Conservation (phyloP, 2,329 filamentous ascomycete species). For the Leptographium flavum region DNA sequence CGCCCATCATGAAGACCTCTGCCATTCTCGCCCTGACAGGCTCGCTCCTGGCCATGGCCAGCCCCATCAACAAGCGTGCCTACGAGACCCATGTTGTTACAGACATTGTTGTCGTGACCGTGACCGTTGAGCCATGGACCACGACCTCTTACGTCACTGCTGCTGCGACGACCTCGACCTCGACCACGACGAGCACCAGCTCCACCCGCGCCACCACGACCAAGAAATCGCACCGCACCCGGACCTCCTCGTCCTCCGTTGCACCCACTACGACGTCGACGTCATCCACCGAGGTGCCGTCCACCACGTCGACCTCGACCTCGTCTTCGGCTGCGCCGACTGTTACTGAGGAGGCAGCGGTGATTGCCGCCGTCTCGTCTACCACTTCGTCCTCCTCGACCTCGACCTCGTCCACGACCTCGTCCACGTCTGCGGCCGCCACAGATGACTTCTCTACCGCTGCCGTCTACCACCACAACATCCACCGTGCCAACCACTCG, state of each 20-base stretch:
- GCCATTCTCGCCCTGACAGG: slow-evolving; percentile 28
- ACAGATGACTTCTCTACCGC: slow-evolving; percentile 18
- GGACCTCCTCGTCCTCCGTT: background rate
- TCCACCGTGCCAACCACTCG: slow-evolving; percentile 73
- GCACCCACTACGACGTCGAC: background rate
- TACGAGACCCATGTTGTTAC: slow-evolving; percentile 26
- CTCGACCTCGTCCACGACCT: background rate
- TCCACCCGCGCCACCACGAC: slow-evolving; percentile 9
- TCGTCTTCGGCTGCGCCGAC: background rate
- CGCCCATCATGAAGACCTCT: slow-evolving; percentile 31
- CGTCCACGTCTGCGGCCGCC: background rate
- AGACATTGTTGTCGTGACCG: slow-evolving; percentile 29
- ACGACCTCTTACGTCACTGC: background rate
- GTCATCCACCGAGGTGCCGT: background rate
- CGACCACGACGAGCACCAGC: slow-evolving; percentile 9
- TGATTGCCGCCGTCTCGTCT: slow-evolving; percentile 1
- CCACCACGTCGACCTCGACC: slow-evolving; percentile 8
- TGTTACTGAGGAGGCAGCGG: background rate
- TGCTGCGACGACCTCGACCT: background rate
- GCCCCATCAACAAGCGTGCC: slow-evolving; percentile 27
- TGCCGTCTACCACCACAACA: slow-evolving; percentile 64
- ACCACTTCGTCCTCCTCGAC: background rate
- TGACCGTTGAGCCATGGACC: slow-evolving; percentile 19
- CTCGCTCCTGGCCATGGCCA: slow-evolving; percentile 30
- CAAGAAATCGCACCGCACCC: slow-evolving; percentile 8